phyloP scores from a whole-genome alignment of 148 eudicot species.

The Pouteria glomerata region DNA sequence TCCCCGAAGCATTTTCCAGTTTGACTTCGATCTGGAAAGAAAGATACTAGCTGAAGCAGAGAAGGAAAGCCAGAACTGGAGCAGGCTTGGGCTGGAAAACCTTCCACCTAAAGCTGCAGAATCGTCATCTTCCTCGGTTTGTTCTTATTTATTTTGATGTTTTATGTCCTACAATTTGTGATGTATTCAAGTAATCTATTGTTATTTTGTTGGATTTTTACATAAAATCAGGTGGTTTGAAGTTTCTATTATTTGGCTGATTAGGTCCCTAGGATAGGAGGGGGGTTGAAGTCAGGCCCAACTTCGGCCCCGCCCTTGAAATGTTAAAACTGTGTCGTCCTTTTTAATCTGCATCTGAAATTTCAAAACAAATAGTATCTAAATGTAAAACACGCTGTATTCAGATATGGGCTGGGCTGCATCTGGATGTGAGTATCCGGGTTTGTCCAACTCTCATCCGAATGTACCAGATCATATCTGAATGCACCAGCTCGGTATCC shows the following conservation, averaged over 20 bases:
- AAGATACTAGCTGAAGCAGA: constrained; percentile 84
- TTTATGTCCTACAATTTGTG: not conserved
- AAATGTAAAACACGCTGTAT: too few species aligned
- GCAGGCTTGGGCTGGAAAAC: constrained; percentile 63
- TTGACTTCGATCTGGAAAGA: constrained; percentile 80
- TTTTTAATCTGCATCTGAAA: too few species aligned
- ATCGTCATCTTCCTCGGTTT: constrained; percentile 43
- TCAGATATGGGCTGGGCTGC: too few species aligned
- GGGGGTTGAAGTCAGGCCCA: too few species aligned
- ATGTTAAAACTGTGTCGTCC: too few species aligned
- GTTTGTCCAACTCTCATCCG: too few species aligned
- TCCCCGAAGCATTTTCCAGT: constrained; percentile 79
- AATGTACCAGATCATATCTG: too few species aligned
- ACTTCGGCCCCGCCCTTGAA: too few species aligned
- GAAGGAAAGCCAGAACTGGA: constrained; percentile 78
- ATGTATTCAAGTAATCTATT: not conserved
- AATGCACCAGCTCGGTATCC: too few species aligned
- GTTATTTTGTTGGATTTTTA: not conserved
- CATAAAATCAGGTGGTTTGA: not conserved
- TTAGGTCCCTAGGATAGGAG: too few species aligned
- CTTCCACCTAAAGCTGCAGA: constrained; percentile 57
- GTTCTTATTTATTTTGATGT: not conserved
- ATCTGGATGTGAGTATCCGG: too few species aligned
- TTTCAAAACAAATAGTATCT: too few species aligned
- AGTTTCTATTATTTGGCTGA: not conserved